Evolutionary conservation across 2,329 filamentous ascomycete species (phyloP).

Genomic region (Amesomyces nigricolor): DNA sequence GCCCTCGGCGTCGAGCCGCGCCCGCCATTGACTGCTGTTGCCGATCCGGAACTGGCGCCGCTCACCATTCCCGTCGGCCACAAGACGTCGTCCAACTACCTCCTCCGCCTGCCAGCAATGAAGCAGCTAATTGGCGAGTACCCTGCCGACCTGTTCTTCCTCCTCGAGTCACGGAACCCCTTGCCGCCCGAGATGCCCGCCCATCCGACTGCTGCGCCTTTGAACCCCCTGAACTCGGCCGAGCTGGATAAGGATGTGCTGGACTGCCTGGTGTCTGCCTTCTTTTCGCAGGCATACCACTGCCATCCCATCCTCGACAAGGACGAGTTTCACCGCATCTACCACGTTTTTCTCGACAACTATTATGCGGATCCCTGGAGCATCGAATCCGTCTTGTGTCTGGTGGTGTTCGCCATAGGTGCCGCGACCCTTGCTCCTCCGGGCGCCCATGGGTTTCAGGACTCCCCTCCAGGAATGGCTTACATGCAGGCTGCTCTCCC

Average conservation of each 20-base stretch:
- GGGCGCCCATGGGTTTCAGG: constrained; percentile 1
- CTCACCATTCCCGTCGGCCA: constrained; percentile 10
- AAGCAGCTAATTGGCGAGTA: constrained; percentile 10
- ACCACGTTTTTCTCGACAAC: not conserved
- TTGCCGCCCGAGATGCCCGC: constrained; percentile 1
- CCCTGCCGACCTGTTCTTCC: constrained; percentile 6
- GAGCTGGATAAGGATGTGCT: constrained; percentile 1
- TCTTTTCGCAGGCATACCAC: not conserved
- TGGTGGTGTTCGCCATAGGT: constrained; percentile 5
- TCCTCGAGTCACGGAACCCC: constrained; percentile 7
- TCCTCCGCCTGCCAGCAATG: constrained; percentile 7
- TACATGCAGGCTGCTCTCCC: constrained; percentile 8
- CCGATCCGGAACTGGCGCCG: constrained; percentile 2
- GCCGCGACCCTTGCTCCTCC: not conserved
- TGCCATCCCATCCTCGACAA: constrained; percentile 7
- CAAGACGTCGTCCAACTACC: constrained; percentile 10
- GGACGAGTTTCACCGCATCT: constrained; percentile 4
- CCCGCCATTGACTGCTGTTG: not conserved
- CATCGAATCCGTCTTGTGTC: constrained; percentile 6
- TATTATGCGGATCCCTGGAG: constrained; percentile 5
- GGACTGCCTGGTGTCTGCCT: not conserved
- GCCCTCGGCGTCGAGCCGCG: not conserved
- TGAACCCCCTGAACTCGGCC: not conserved
- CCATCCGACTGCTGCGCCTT: not conserved
- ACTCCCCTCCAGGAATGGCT: not conserved